These are phyloP conservation scores for Posidonia oceanica DNA, from an alignment of 116 monocot species.

Conservation along the genomic window DNA sequence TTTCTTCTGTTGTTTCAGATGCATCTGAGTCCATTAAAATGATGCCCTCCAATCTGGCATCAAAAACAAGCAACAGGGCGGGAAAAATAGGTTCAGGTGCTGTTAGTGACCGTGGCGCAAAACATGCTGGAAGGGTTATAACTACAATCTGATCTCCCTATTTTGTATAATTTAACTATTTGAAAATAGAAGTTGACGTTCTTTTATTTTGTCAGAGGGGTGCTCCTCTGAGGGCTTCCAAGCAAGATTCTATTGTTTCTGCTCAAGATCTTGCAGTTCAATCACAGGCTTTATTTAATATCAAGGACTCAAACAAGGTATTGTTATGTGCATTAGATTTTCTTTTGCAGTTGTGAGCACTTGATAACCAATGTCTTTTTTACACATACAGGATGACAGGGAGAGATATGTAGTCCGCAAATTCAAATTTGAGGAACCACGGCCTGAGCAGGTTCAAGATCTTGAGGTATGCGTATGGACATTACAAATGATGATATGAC, in stretches of 20 bases:
- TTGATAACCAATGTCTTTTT: neutral
- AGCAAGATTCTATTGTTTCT: conserved; percentile 45
- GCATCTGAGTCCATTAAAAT: conserved; percentile 35
- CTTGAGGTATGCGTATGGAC: conserved; percentile 50
- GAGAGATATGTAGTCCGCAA: conserved; percentile 71
- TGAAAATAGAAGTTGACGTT: conserved; percentile 8
- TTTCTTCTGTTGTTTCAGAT: conserved; percentile 23
- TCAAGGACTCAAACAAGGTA: conserved; percentile 96
- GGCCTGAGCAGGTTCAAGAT: conserved; percentile 95
- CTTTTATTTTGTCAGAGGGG: conserved; percentile 33
- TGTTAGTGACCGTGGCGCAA: conserved; percentile 42
- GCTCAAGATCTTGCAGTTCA: conserved; percentile 84
- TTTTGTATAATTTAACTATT: conserved; percentile 1
- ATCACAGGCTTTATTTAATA: conserved; percentile 84
- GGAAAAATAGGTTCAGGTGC: conserved; percentile 43
- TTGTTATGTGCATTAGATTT: neutral
- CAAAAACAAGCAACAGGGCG: conserved; percentile 40
- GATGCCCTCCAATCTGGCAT: conserved; percentile 22
- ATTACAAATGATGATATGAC: neutral
- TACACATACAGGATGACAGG: conserved; percentile 67
- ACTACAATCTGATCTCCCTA: conserved; percentile 27
- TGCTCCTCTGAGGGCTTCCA: conserved; percentile 50
- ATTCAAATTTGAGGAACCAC: conserved; percentile 94
- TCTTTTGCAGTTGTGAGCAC: neutral
- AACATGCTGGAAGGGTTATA: conserved; percentile 38